Conservation (phyloP, 345 rosid genomes). For the Camelina sativa region DNA sequence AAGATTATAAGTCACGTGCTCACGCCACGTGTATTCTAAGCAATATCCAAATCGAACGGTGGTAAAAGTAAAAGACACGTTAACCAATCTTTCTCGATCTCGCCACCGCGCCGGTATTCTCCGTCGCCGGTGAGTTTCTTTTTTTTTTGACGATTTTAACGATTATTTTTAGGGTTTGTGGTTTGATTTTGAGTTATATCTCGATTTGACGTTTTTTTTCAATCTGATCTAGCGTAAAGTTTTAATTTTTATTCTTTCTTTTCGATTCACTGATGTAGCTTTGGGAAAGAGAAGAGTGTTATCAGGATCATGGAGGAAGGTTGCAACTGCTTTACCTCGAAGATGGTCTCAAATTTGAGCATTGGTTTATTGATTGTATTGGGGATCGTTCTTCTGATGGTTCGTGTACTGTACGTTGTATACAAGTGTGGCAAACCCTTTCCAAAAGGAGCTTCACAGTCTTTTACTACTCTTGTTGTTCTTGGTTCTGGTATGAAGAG, state of each 20-base stretch:
- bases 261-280: background rate
- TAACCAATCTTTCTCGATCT: conserved; percentile 15
- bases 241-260: background rate
- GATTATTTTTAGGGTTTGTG: background rate
- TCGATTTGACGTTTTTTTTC: background rate
- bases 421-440: conserved; percentile 54
- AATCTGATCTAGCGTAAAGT: background rate
- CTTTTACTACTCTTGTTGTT: conserved; percentile 59
- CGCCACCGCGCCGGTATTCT: conserved; percentile 24
- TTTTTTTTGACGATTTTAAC: conserved; percentile 4
- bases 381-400: conserved; percentile 32
- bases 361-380: conserved; percentile 22
- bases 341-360: conserved; percentile 37
- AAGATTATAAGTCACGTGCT: conserved; percentile 13
- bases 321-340: conserved; percentile 22
- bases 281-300: conserved; percentile 6
- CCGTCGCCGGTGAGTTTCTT: conserved; percentile 33
- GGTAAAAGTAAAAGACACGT: conserved; percentile 3
- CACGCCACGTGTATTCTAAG: conserved; percentile 39
- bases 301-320: conserved; percentile 36
- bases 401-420: conserved; percentile 45
- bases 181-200: background rate
- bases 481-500: conserved; percentile 62
- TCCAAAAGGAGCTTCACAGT: conserved; percentile 44
- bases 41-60: conserved; percentile 44